phyloP scores from a whole-genome alignment of 139 green algal species.

The Mesotaenium endlicherianum region DNA sequence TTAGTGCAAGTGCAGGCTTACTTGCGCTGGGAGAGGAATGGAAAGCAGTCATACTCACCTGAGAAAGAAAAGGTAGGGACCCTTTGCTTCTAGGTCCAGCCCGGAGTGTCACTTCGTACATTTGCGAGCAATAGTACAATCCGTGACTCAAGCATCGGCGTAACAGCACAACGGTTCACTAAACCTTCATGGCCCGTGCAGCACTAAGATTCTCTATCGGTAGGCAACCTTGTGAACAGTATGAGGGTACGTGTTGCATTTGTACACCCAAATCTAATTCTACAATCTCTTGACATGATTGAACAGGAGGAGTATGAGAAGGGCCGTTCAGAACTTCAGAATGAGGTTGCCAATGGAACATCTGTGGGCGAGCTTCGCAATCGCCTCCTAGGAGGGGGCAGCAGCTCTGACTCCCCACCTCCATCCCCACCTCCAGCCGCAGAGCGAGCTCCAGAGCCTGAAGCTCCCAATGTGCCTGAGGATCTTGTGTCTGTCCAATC shows the following conservation, averaged over 20 bases:
- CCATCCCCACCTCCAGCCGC: not conserved
- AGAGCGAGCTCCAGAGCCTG: not conserved
- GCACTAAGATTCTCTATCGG: no score
- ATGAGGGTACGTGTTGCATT: not conserved
- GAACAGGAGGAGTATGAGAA: constrained; percentile 40
- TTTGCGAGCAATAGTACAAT: no score
- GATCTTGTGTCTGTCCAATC: constrained; percentile 91
- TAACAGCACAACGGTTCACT: no score
- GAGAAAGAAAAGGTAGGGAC: constrained; percentile 43
- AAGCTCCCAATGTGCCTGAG: constrained; percentile 66
- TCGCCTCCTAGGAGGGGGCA: constrained; percentile 31
- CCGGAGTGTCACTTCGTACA: no score
- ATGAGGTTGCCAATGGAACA: constrained; percentile 8
- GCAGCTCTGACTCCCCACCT: not conserved
- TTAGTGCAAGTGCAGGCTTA: constrained; percentile 36
- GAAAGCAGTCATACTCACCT: constrained; percentile 45
- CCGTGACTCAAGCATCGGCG: no score
- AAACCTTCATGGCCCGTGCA: no score
- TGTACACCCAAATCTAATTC: no score
- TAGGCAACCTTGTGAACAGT: not conserved
- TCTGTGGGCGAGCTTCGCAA: constrained; percentile 14
- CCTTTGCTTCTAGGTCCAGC: no score
- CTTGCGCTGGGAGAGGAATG: constrained; percentile 41
- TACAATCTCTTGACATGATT: not conserved
- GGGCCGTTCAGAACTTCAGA: constrained; percentile 19